Evolutionary conservation across 768 basidiomycete species (phyloP), one percentile per base, ranked within the genome.

Genomic region (Tephrocybe rancida): DNA sequence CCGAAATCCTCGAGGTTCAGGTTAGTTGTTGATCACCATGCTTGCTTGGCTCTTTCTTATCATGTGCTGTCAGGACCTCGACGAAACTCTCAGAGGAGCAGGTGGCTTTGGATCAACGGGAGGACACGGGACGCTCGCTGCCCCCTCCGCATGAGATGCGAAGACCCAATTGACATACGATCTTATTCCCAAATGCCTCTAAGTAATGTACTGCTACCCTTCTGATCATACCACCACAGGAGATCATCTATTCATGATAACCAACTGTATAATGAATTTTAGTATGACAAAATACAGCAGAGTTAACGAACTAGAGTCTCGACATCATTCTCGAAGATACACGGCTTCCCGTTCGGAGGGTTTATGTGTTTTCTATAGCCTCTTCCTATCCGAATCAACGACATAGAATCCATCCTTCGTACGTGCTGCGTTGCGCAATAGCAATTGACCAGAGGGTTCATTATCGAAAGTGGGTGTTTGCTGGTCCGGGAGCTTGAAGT

Each of bases 71-170:
- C 61, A 96, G 92, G 80, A 88, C 58, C 84, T 99, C 6, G 91
- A 92, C 46, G 85, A 87, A 54, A 98, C 97, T 0, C 64, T 82
- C 26, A 86, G 97, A 35, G 96, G 97, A 18, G 75, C 76, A 21
- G 86, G 86, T 32, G 97, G 95, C 0, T 98, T 97, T 60, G 97
- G 97, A 0, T 98, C 95, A 4, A 98, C 96, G 3, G 96, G 96
- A 10, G 95, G 95, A 9, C 88, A 93, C 64, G 71, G 56, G 7
- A 65, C 73, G n/a, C 68, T 89, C 29, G 73, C 60, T 60, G 62
- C 54, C 47, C 57, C 61, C 9, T 52, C 60, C 25, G 45, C 56
- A 38, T 54, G 29, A 54, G 39, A 37, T 9, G n/a, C n/a, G n/a
- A n/a, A 16, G 35, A 37, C 35, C 7, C 4, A 37, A 16, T 37